Evolutionary conservation across 169 alveolate genomes (phyloP), one percentile per base, ranked within the genome.

Genomic region (Plasmodium coatneyi): DNA sequence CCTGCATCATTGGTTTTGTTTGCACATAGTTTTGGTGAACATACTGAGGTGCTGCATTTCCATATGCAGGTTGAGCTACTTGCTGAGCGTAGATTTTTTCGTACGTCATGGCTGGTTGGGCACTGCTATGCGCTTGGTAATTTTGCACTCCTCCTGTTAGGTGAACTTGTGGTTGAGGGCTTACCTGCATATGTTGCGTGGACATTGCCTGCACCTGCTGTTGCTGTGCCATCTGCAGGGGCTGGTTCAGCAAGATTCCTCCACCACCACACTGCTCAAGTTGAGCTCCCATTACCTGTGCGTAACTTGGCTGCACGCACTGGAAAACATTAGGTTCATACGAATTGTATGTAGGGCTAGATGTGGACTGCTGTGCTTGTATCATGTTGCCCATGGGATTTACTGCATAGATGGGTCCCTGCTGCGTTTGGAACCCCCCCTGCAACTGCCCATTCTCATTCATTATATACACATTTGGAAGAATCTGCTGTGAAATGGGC

Each of bases 381-480:
- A 78, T 39, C 25, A 60, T 43, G 49, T 87, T 87, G 34, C 81
- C 81, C 80, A 54, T 78, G 60, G 93, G 43, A 10, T 9, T 25
- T 19, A 79, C 12, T 36, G 82, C 49, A 36, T 83, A 56, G 36
- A 52, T 16, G 28, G 84, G 71, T 25, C 25, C 22, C 46, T 60
- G 56, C n/a, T 46, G 82, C 28, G 66, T 36, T 60, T 87, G 93
- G 43, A 60, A 56, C 19, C 39, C 60, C 70, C 46, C 39, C 25
- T 78, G 19, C n/a, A 19, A 3, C n/a, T 56, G 82, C 39, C 16
- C 81, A 60, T 66, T 28, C 46, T 79, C 81, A 79, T 87, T 79
- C 54, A 87, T 52, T 89, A 87, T 76, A 56, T 78, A 78, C 43
- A 87, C 46, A 66, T 78, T 87, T 34, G 93, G 93, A 7, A 78